A percentile compares a stretch with the other conserved stretches of the same genome.
Conservation (phyloP, 805 yeast genomes). For the Candida chilensis region DNA sequence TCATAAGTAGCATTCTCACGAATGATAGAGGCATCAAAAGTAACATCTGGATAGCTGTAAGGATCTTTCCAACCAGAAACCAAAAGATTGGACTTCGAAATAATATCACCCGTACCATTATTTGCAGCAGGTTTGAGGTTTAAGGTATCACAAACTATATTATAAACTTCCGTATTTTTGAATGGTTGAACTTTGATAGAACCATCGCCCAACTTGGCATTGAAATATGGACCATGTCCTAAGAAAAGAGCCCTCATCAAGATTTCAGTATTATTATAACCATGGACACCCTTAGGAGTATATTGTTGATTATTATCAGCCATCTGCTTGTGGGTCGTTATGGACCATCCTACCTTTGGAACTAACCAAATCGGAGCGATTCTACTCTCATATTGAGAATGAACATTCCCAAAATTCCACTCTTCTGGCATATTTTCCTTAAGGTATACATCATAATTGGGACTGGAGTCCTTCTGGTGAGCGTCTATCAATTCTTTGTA, state of each 20-base stretch:
- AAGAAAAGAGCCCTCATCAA: slow-evolving; percentile 80
- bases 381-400: slow-evolving; percentile 37
- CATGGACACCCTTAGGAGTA: slow-evolving; percentile 73
- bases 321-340: slow-evolving; percentile 55
- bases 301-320: slow-evolving; percentile 37
- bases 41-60: slow-evolving; percentile 38
- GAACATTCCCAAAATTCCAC: slow-evolving; percentile 44
- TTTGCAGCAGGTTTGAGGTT: slow-evolving; percentile 40
- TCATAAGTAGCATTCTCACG: slow-evolving; percentile 45
- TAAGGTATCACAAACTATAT: slow-evolving; percentile 62
- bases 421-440: slow-evolving; percentile 45
- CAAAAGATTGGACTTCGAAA: slow-evolving; percentile 18
- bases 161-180: slow-evolving; percentile 63
- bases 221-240: slow-evolving; percentile 76
- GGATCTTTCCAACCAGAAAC: slow-evolving; percentile 38
- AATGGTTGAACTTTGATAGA: slow-evolving; percentile 47
- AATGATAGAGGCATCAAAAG: slow-evolving; percentile 33
- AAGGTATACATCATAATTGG: slow-evolving; percentile 37
- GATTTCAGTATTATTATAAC: slow-evolving; percentile 69
- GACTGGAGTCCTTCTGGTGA: slow-evolving; percentile 14
- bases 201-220: slow-evolving; percentile 15
- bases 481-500: slow-evolving; percentile 28
- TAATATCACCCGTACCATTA: slow-evolving; percentile 37
- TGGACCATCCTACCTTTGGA: slow-evolving; percentile 74
- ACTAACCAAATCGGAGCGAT: slow-evolving; percentile 82